Evolutionary conservation across 2,329 filamentous ascomycete genomes (phyloP).

Genomic region (Aspergillus uvarum): DNA sequence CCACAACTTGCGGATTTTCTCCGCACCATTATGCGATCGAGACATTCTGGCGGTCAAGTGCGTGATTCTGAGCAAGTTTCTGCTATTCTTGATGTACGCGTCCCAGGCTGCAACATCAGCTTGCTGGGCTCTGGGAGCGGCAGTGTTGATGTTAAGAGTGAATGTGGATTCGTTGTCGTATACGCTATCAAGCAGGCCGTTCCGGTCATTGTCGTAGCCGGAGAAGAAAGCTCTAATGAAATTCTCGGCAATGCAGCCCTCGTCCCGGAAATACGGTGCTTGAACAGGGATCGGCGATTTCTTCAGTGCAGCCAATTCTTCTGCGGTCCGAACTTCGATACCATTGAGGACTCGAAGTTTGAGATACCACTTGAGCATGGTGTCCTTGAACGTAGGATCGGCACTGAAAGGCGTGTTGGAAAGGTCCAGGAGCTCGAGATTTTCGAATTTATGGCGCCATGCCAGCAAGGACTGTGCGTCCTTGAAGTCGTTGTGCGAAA

Average conservation of each 20-base stretch:
- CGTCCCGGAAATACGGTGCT: slow-evolving; percentile 70
- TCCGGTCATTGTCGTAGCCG: slow-evolving; percentile 71
- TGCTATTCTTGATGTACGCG: slow-evolving; percentile 71
- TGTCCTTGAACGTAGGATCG: slow-evolving; percentile 61
- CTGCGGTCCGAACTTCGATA: slow-evolving; percentile 68
- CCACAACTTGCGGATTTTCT: slow-evolving; percentile 68
- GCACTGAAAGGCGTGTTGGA: slow-evolving; percentile 71
- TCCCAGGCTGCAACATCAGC: slow-evolving; percentile 60
- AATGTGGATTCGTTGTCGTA: slow-evolving; percentile 78
- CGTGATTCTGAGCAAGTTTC: slow-evolving; percentile 72
- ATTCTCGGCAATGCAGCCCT: slow-evolving; percentile 69
- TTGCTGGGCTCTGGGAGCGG: slow-evolving; percentile 53
- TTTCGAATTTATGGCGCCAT: slow-evolving; percentile 77
- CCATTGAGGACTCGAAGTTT: slow-evolving; percentile 75
- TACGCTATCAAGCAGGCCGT: slow-evolving; percentile 61
- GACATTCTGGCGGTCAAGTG: slow-evolving; percentile 61
- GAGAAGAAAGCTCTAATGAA: slow-evolving; percentile 74
- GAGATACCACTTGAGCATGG: slow-evolving; percentile 79
- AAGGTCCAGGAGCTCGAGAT: slow-evolving; percentile 78
- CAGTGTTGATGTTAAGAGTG: slow-evolving; percentile 70
- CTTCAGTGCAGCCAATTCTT: slow-evolving; percentile 62
- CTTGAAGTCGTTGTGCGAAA: slow-evolving; percentile 78
- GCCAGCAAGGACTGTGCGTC: slow-evolving; percentile 65
- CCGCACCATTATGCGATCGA: slow-evolving; percentile 64
- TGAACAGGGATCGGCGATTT: slow-evolving; percentile 62